phyloP scores from a whole-genome alignment of 352 stramenopile genomes.

The Pythium utonaiense region DNA sequence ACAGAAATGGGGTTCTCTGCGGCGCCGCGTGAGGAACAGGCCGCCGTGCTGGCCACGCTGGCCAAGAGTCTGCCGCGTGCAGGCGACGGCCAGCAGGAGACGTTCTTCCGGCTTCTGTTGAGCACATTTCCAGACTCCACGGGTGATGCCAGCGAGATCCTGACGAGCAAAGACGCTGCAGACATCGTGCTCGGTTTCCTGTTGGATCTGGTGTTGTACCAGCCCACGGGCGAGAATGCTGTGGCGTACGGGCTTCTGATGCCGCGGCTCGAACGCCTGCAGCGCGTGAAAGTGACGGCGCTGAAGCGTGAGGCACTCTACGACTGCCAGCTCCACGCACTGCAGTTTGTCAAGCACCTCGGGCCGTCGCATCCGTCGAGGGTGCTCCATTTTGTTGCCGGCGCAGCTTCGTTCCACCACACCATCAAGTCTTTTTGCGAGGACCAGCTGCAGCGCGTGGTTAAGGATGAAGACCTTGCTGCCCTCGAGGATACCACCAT shows the following conservation, averaged over 20 bases:
- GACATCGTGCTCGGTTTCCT: constrained; percentile 66
- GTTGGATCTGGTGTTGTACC: constrained; percentile 64
- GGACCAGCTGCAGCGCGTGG: constrained; percentile 53
- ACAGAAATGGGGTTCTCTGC: constrained; percentile 65
- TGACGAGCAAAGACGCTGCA: neutral
- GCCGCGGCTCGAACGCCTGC: constrained; percentile 45
- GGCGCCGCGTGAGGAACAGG: constrained; percentile 40
- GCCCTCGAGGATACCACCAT: constrained; percentile 38
- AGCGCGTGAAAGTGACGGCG: constrained; percentile 39
- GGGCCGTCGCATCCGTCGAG: constrained; percentile 2
- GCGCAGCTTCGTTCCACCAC: constrained; percentile 61
- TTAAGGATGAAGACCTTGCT: constrained; percentile 49
- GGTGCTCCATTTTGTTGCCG: constrained; percentile 46
- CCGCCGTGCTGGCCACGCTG: constrained; percentile 32
- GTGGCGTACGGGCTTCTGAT: constrained; percentile 41
- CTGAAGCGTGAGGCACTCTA: constrained; percentile 51
- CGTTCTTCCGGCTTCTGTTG: constrained; percentile 61
- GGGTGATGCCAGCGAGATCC: constrained; percentile 6
- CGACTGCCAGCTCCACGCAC: constrained; percentile 45
- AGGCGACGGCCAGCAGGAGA: constrained; percentile 48
- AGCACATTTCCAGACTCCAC: constrained; percentile 33
- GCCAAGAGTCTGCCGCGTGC: constrained; percentile 29
- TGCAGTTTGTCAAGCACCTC: constrained; percentile 55
- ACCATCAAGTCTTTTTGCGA: constrained; percentile 64
- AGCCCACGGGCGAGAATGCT: constrained; percentile 7